Evolutionary conservation across 2,329 filamentous ascomycete genomes (phyloP), one percentile per base, ranked within the genome.

Genomic region (Xylaria sp.): DNA sequence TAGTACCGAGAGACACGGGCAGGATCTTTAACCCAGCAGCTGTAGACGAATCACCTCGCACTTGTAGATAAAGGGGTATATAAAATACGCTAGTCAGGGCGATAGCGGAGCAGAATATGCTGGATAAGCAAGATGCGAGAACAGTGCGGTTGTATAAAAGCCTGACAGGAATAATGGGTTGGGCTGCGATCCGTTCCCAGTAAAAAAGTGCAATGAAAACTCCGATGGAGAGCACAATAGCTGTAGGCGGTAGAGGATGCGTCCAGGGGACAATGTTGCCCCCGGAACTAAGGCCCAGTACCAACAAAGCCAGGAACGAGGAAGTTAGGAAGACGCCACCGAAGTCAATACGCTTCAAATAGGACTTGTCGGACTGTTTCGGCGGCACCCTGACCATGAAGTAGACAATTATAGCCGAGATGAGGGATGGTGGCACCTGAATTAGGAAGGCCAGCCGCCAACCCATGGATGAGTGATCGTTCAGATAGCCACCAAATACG

Each of bases 331-430:
- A 41, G 41, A 63, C 65, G 20, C 65, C 65, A 12, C 60, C 52
- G 32, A 67, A 67, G 41, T 67, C 65, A 23, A 67, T 67, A 32
- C 65, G 65, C 13, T 53, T 59, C 32, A 67, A 15, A 36, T 67
- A 67, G 4, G 65, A 57, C 43, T 60, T 59, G 41, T 65, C 62
- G 2, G 62, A 65, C 23, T 64, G 62, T 15, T 65, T 65, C 4
- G 62, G 62, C 1, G 62, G 62, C n/a, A 65, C 55, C 15, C 50
- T 59, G 34, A 65, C 62, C 13, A 65, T 45, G 62, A 65, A 59
- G 34, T 65, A 65, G 23, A 65, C 62, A 13, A 65, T 28, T 1
- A 59, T 45, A n/a, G 62, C 62, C 8, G 62, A 65, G 32, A 65
- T 23, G 7, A 65, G 23, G 23, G 62, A 65, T 23, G 62, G 62